Evolutionary conservation across 2,329 filamentous ascomycete genomes (phyloP).

Genomic region (Fusarium sublunatum): DNA sequence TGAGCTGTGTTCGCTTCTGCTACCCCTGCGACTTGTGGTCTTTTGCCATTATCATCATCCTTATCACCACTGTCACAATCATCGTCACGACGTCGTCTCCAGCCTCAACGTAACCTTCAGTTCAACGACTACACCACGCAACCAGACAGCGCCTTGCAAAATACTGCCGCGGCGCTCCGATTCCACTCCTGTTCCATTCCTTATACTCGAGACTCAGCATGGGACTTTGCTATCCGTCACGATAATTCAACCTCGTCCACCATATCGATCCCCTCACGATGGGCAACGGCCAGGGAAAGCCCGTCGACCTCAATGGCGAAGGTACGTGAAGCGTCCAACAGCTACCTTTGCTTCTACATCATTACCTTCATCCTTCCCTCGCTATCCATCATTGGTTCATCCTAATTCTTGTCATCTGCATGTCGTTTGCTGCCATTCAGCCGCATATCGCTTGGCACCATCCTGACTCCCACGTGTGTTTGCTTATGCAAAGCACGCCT

Average conservation of each 20-base stretch:
- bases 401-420: conserved; percentile 16
- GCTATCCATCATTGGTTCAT: conserved; percentile 15
- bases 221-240: conserved; percentile 46
- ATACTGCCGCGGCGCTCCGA: conserved; percentile 41
- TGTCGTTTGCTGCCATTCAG: conserved; percentile 24
- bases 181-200: conserved; percentile 41
- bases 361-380: conserved; percentile 2
- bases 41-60: conserved; percentile 17
- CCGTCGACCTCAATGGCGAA: conserved; percentile 91
- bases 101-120: conserved; percentile 3
- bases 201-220: conserved; percentile 45
- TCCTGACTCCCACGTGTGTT: conserved; percentile 40
- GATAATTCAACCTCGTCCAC: conserved; percentile 47
- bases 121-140: conserved; percentile 4
- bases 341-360: neutral
- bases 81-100: conserved; percentile 3
- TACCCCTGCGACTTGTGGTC: conserved; percentile 24
- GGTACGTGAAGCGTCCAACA: conserved; percentile 63
- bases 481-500: conserved; percentile 41
- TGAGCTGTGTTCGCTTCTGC: conserved; percentile 36
- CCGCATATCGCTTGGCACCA: conserved; percentile 36
- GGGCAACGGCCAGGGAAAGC: conserved; percentile 96
- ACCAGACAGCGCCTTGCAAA: conserved; percentile 37
- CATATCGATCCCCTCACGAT: conserved; percentile 61
- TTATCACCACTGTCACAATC: conserved; percentile 4